Evolutionary conservation across 2,329 filamentous ascomycete species (phyloP).

Genomic region (Ilyonectria destructans): DNA sequence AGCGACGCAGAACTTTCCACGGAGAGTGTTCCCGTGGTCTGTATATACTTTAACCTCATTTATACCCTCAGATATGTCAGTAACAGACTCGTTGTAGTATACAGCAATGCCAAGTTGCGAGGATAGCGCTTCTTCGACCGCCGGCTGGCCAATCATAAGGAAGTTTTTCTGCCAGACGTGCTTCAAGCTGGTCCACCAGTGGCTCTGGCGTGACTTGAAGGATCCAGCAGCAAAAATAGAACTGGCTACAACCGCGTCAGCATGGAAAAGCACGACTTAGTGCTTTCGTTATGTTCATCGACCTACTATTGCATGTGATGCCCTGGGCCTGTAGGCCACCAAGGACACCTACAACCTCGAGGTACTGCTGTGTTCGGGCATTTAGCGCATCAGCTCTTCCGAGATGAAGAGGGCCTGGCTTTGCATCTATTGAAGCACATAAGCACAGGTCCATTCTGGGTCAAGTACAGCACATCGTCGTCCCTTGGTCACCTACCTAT

Average conservation of each 20-base stretch:
- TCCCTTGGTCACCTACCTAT: slow-evolving; percentile 50
- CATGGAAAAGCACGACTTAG: neutral
- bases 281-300: no score
- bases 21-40: slow-evolving; percentile 51
- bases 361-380: slow-evolving; percentile 64
- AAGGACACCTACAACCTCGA: slow-evolving; percentile 62
- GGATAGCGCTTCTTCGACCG: slow-evolving; percentile 59
- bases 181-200: slow-evolving; percentile 66
- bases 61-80: slow-evolving; percentile 70
- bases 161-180: slow-evolving; percentile 64
- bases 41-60: slow-evolving; percentile 61
- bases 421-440: slow-evolving; percentile 53
- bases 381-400: slow-evolving; percentile 66
- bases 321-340: slow-evolving; percentile 60
- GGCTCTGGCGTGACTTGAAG: slow-evolving; percentile 64
- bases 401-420: slow-evolving; percentile 56
- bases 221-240: slow-evolving; percentile 63
- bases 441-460: neutral
- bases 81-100: slow-evolving; percentile 58
- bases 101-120: slow-evolving; percentile 53
- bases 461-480: neutral
- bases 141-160: slow-evolving; percentile 66
- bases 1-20: slow-evolving; percentile 63
- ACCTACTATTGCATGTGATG: slow-evolving; percentile 65
- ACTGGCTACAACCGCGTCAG: slow-evolving; percentile 54